phyloP scores from a whole-genome alignment of 108 stramenopile genomes.

The Schizochytrium sp. region DNA sequence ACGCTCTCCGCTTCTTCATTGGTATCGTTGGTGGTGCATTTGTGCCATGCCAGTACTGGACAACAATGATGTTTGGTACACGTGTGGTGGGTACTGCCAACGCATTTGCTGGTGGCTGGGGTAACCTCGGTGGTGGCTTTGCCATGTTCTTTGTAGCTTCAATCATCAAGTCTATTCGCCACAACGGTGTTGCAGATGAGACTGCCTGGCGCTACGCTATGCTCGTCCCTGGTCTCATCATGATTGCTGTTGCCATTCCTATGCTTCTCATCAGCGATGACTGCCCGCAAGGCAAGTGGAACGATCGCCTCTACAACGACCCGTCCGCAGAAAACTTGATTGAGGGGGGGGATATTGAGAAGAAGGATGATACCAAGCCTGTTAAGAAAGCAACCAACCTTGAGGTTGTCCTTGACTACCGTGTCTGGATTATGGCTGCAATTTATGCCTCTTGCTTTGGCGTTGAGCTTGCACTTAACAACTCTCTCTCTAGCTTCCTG shows the following conservation, averaged over 20 bases:
- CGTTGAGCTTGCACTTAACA: conserved; percentile 51
- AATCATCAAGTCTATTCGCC: background rate
- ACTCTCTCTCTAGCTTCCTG: conserved; percentile 54
- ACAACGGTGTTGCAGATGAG: conserved; percentile 61
- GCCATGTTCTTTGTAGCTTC: conserved; percentile 16
- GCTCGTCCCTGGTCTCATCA: conserved; percentile 66
- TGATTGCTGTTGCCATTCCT: conserved; percentile 63
- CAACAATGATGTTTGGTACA: conserved; percentile 67
- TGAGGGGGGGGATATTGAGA: conserved; percentile 57
- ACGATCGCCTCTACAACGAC: conserved; percentile 68
- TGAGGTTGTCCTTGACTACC: conserved; percentile 60
- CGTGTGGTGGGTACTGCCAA: conserved; percentile 67
- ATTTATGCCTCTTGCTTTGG: conserved; percentile 70
- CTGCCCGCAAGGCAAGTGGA: conserved; percentile 69
- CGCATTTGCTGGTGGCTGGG: conserved; percentile 69
- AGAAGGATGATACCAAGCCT: background rate
- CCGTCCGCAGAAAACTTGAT: conserved; percentile 64
- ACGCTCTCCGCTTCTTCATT: conserved; percentile 67
- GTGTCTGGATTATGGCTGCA: conserved; percentile 66
- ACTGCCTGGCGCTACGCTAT: conserved; percentile 69
- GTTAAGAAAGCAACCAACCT: conserved; percentile 52
- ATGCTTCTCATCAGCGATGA: conserved; percentile 69
- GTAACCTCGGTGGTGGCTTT: conserved; percentile 69
- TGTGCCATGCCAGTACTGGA: conserved; percentile 70
- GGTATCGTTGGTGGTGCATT: conserved; percentile 68